Base-by-base conservation (phyloP, 2,329 filamentous ascomycete genomes). In the Talaromyces marneffei region DNA sequence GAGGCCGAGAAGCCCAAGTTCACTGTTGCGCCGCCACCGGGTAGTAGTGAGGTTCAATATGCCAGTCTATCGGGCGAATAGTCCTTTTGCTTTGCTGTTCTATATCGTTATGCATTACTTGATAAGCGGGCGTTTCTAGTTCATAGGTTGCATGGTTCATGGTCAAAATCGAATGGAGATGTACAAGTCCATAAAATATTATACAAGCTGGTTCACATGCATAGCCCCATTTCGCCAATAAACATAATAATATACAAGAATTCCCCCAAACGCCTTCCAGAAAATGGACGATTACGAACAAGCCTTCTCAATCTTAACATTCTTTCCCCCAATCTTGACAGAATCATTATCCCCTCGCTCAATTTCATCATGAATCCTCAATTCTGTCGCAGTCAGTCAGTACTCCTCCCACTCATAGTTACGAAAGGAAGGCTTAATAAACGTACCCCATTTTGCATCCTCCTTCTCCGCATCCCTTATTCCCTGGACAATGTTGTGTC, bases 281-380 rank as follows among this genome's bases (percentile, higher is more conserved):
- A 14, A 14, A 52, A 14, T 12, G 33, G 14, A 23, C 7, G 8
- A 46, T 62, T n/a, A 75, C 25, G 75, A 75, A 63, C 77, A 78
- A 48, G 75, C 68, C 67, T 78, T 77, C 48, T 75, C 74, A 59
- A 77, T 70, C 67, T 76, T 77, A 39, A 77, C 72, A 18, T 68
- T 65, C 66, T 75, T 67, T 35, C 69, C 68, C 1, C 77, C 80
- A 57, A 85, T 80, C 76, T 92, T 95, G 69, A 97, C 85, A 35
- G 88, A 90, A 68, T 97, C 92, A 72, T 99, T 99, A 77, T 97
- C 90, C 59, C 94, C 92, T 66, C 91, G 83, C 75, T 99, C 93
- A 31, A 89, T 99, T 66, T 96, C 80, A 64, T 96, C 84, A 74
- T 97, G 94, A 76, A 99, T 97, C 57, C 88, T 84, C 61, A 97